These are phyloP conservation scores for Geosmithia putterillii DNA, from an alignment of 2,329 filamentous ascomycete species.

Conservation along the genomic window DNA sequence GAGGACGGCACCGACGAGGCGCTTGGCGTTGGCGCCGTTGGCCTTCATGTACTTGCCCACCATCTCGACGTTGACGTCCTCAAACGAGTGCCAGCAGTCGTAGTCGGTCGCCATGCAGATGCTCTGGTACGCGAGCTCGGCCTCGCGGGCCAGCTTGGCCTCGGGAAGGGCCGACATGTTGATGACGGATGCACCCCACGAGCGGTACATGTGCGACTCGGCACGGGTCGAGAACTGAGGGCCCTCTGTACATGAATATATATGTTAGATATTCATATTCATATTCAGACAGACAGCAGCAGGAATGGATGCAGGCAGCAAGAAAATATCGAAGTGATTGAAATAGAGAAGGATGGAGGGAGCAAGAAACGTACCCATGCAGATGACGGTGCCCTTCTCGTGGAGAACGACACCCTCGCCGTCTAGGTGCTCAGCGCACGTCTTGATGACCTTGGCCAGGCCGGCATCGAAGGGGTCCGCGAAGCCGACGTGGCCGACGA, in stretches of 20 bases:
- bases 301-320: neutral
- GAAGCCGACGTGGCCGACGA: slow-evolving; percentile 91
- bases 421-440: slow-evolving; percentile 62
- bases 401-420: slow-evolving; percentile 81
- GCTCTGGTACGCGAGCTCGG: slow-evolving; percentile 94
- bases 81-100: slow-evolving; percentile 86
- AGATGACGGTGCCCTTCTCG: slow-evolving; percentile 72
- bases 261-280: neutral
- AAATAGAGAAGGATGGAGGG: neutral
- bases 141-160: slow-evolving; percentile 90
- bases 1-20: slow-evolving; percentile 74
- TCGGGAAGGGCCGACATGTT: slow-evolving; percentile 97
- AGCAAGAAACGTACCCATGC: slow-evolving; percentile 64
- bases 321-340: neutral
- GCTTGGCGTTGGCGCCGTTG: slow-evolving; percentile 77
- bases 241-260: slow-evolving; percentile 66
- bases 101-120: slow-evolving; percentile 99
- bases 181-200: slow-evolving; percentile 88
- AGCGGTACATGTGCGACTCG: slow-evolving; percentile 88
- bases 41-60: slow-evolving; percentile 94
- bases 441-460: slow-evolving; percentile 63
- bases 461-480: slow-evolving; percentile 85
- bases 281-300: neutral
- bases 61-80: slow-evolving; percentile 89
- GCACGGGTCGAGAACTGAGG: slow-evolving; percentile 95